Evolutionary conservation across 441 rosid genomes (phyloP).

Genomic region (Erodium moschatum): DNA sequence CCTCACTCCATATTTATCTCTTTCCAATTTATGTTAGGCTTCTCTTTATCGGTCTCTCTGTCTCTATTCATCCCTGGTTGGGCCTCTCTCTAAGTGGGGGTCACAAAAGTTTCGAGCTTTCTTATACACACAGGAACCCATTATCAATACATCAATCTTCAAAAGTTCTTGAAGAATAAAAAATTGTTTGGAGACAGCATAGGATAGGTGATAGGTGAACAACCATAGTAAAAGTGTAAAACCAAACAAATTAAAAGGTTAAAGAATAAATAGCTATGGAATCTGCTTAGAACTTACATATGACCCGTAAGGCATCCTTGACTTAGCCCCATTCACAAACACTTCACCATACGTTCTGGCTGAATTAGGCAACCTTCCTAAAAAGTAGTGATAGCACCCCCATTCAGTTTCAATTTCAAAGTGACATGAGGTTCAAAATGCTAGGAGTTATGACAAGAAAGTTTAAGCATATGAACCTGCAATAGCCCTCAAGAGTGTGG

Average conservation of each 20-base stretch:
- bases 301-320: slow-evolving; percentile 74
- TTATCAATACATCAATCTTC: too few species aligned
- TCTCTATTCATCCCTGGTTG: too few species aligned
- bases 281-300: slow-evolving; percentile 52
- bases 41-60: too few species aligned
- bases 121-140: too few species aligned
- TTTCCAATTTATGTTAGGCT: too few species aligned
- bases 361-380: slow-evolving; percentile 75
- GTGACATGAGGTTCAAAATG: slow-evolving; percentile 6
- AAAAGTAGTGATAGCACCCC: slow-evolving; percentile 18
- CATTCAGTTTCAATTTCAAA: slow-evolving; percentile 17
- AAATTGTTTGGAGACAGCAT: too few species aligned
- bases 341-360: slow-evolving; percentile 82
- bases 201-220: background rate
- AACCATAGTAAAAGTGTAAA: background rate
- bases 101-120: too few species aligned
- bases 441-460: slow-evolving; percentile 7
- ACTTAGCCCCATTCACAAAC: slow-evolving; percentile 68
- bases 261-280: slow-evolving; percentile 9
- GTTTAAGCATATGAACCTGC: slow-evolving; percentile 46
- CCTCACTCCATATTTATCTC: too few species aligned
- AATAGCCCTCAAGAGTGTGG: slow-evolving; percentile 80
- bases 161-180: too few species aligned
- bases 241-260: background rate
- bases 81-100: too few species aligned